Evolutionary conservation across 1,284 basidiomycete species (phyloP).

Genomic region (Golubevia sp.): DNA sequence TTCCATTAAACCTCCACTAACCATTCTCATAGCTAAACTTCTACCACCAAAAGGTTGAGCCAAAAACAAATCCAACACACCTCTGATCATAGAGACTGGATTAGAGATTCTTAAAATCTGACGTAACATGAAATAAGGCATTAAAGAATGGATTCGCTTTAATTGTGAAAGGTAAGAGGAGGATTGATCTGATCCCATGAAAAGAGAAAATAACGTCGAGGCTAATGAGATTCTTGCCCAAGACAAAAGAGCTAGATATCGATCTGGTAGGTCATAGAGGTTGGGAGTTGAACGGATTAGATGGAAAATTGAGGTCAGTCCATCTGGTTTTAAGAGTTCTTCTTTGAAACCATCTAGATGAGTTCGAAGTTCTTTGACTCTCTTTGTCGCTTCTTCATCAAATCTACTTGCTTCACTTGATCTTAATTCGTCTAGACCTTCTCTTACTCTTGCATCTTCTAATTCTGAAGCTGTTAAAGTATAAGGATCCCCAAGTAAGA

Average conservation of each 20-base stretch:
- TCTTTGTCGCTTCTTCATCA: constrained; percentile 79
- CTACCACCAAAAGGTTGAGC: constrained; percentile 94
- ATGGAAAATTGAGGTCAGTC: constrained; percentile 82
- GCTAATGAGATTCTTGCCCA: constrained; percentile 89
- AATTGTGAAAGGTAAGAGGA: constrained; percentile 84
- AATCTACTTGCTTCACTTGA: constrained; percentile 87
- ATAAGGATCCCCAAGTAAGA: constrained; percentile 80
- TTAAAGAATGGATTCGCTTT: constrained; percentile 91
- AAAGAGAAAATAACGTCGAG: constrained; percentile 92
- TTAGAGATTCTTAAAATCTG: constrained; percentile 90
- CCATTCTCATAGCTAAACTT: constrained; percentile 89
- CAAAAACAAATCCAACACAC: constrained; percentile 90
- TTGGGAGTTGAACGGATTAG: constrained; percentile 82
- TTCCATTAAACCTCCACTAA: constrained; percentile 85
- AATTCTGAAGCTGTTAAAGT: constrained; percentile 74
- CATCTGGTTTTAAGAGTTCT: constrained; percentile 76
- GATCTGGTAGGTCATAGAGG: constrained; percentile 77
- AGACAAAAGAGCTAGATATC: constrained; percentile 86
- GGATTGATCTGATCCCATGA: constrained; percentile 88
- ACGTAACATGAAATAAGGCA: constrained; percentile 97
- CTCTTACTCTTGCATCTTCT: constrained; percentile 77
- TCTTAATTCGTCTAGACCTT: constrained; percentile 85
- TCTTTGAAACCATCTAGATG: constrained; percentile 87
- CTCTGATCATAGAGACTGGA: constrained; percentile 92
- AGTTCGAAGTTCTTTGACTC: constrained; percentile 84